phyloP scores from a whole-genome alignment of 2,329 filamentous ascomycete species.

The Apiospora sp. region DNA sequence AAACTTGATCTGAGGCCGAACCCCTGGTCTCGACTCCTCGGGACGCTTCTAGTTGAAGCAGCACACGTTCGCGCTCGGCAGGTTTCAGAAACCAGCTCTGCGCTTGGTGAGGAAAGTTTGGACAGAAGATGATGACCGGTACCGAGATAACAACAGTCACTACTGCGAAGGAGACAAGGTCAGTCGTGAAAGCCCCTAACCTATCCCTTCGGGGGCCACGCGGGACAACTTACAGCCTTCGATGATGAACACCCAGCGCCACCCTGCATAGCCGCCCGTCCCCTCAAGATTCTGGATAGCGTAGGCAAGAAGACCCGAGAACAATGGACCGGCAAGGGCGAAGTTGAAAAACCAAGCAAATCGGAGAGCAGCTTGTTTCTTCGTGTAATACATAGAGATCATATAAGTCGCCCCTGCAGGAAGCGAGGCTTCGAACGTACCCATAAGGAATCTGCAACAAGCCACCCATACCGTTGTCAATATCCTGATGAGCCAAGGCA shows the following conservation, averaged over 20 bases:
- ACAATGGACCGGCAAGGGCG: slow-evolving; percentile 48
- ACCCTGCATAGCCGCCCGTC: slow-evolving; percentile 46
- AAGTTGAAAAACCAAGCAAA: slow-evolving; percentile 45
- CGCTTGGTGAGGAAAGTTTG: slow-evolving; percentile 39
- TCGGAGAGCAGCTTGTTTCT: slow-evolving; percentile 36
- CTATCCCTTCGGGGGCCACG: not conserved
- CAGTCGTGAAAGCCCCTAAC: not conserved
- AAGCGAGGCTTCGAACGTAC: slow-evolving; percentile 70
- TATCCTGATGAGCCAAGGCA: not conserved
- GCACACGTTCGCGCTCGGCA: slow-evolving; percentile 35
- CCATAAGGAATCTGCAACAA: slow-evolving; percentile 66
- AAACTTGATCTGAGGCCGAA: slow-evolving; percentile 34
- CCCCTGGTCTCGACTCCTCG: slow-evolving; percentile 37
- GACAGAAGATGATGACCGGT: slow-evolving; percentile 35
- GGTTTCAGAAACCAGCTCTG: slow-evolving; percentile 39
- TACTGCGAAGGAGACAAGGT: slow-evolving; percentile 24
- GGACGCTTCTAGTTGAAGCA: slow-evolving; percentile 35
- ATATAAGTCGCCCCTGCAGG: slow-evolving; percentile 42
- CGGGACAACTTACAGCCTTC: slow-evolving; percentile 33
- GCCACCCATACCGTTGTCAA: not conserved
- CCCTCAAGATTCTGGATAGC: slow-evolving; percentile 51
- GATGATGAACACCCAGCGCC: slow-evolving; percentile 57
- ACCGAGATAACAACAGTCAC: slow-evolving; percentile 35
- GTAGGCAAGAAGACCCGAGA: slow-evolving; percentile 51
- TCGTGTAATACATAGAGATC: slow-evolving; percentile 41